These are phyloP conservation scores for Lobosporangium transversale DNA, from an alignment of 192 early-diverging fungal species.

Conservation along the genomic window DNA sequence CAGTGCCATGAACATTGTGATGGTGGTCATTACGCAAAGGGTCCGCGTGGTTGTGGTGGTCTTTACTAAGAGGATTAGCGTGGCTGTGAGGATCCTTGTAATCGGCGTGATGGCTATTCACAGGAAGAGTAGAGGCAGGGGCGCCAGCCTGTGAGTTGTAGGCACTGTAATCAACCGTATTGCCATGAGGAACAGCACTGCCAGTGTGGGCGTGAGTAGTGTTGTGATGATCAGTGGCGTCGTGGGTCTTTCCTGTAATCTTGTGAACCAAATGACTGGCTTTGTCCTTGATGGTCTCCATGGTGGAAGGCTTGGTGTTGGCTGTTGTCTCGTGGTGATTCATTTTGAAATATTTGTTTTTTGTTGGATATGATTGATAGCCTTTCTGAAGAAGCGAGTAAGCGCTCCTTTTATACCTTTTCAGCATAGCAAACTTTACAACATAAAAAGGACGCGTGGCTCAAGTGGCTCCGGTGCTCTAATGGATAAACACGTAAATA, in stretches of 20 bases:
- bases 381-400: too few relatives aligned
- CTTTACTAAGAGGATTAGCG: not conserved
- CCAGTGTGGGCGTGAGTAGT: conserved; percentile 15
- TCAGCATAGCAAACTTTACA: too few relatives aligned
- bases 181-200: conserved; percentile 24
- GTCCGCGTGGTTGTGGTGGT: not conserved
- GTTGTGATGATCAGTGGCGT: not conserved
- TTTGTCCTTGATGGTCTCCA: conserved; percentile 40
- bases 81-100: not conserved
- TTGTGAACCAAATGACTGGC: conserved; percentile 24
- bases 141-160: conserved; percentile 16
- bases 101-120: not conserved
- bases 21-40: not conserved
- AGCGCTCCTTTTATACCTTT: too few relatives aligned
- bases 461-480: too few relatives aligned
- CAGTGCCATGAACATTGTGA: too few relatives aligned
- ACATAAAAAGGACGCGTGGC: too few relatives aligned
- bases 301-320: conserved; percentile 22
- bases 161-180: conserved; percentile 10
- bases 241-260: conserved; percentile 19
- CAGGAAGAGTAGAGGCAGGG: not conserved
- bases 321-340: not conserved
- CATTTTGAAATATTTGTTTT: not conserved
- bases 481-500: too few relatives aligned
- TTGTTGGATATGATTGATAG: too few relatives aligned